Evolutionary conservation across 345 rosid genomes (phyloP), one percentile per base, ranked within the genome.

Genomic region (Zanthoxylum bungeanum): DNA sequence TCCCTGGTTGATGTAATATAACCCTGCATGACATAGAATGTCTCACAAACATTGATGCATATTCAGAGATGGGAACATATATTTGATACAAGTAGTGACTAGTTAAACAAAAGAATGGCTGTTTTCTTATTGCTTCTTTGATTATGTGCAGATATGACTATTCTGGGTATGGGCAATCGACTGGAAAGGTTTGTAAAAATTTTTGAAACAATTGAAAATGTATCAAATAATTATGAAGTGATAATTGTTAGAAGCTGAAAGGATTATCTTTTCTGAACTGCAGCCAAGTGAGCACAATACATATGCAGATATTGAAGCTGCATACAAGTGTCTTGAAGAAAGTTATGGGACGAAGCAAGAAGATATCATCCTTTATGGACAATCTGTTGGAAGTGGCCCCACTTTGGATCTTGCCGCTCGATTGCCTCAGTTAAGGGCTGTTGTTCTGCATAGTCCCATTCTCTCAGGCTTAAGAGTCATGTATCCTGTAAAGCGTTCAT

Each of bases 231-330:
- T 33, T 47, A 33, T 60, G 44, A 31, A 44, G 66, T 14, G 17
- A 58, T 70, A 27, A 40, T n/a, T 68, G 51, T 16, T 25, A 30
- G 63, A 56, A 57, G 74, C 42, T 69, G 68, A 63, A 64, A 70
- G 34, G 25, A 27, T 60, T 33, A 12, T 71, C 12, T 72, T 42
- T 66, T 4, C n/a, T 56, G 33, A 75, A 75, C 72, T 79, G 76
- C 85, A 95, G 99, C 97, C 99, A n/a, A 95, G 98, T 63, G 99
- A 95, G 83, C 97, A 93, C 42, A 80, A 93, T 73, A 95, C 99
- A n/a, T 95, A 93, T 77, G 92, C 94, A 9, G 99, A 95, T 78
- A 88, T 93, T 19, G 99, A 93, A 87, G 98, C 99, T 76, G 97
- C 79, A 25, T 95, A 93, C 61, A 93, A 86, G 79, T 95, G 97